These are phyloP conservation scores for Panicum virgatum DNA, from an alignment of 202 grass and related monocot species.

Conservation along the genomic window DNA sequence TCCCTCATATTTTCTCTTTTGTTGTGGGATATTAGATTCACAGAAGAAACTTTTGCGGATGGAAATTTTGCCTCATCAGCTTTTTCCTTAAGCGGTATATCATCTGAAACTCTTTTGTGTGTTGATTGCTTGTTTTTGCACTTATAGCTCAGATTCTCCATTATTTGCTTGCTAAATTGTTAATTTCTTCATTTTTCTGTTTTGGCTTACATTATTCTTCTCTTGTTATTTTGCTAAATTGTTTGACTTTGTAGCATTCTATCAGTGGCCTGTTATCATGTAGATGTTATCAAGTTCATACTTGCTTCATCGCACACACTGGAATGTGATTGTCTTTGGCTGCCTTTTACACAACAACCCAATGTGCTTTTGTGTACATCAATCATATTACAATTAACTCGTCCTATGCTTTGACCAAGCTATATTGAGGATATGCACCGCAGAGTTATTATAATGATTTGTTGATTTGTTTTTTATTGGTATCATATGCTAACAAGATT, in stretches of 20 bases:
- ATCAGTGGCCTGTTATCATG: neutral
- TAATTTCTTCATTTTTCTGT: neutral
- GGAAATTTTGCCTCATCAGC: slow-evolving; percentile 47
- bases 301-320: neutral
- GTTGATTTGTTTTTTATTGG: neutral
- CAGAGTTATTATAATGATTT: neutral
- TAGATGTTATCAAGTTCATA: slow-evolving; percentile 11
- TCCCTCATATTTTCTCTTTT: slow-evolving; percentile 67
- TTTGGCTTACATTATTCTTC: neutral
- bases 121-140: neutral
- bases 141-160: neutral
- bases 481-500: neutral
- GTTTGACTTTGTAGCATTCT: slow-evolving; percentile 1
- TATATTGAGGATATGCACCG: slow-evolving; percentile 10
- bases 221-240: neutral
- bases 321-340: neutral
- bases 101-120: neutral
- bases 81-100: slow-evolving; percentile 44
- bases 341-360: neutral
- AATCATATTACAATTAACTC: neutral
- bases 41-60: slow-evolving; percentile 41
- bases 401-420: neutral
- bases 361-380: neutral
- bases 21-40: slow-evolving; percentile 50
- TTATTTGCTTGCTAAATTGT: neutral